These are phyloP conservation scores for Echinochloa phyllopogon DNA, from an alignment of 176 grass and related monocot species.

Conservation along the genomic window DNA sequence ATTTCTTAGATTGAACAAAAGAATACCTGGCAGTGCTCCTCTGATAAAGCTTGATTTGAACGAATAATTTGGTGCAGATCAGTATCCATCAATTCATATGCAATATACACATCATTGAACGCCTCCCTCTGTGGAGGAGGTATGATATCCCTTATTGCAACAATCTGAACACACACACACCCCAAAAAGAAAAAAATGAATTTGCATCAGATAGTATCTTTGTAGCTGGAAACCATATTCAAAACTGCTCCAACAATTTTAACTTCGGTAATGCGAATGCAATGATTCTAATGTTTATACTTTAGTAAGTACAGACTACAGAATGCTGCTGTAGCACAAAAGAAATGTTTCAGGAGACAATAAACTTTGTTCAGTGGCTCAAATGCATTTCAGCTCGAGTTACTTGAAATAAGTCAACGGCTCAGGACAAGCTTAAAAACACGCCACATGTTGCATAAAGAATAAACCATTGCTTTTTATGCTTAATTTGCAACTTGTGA, in stretches of 20 bases:
- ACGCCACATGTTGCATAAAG: not conserved
- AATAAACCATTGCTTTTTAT: not conserved
- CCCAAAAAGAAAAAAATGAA: not conserved
- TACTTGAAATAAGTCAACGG: slow-evolving; percentile 21
- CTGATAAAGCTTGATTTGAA: slow-evolving; percentile 98
- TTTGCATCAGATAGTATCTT: slow-evolving; percentile 18
- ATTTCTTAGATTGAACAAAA: slow-evolving; percentile 15
- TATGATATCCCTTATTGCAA: slow-evolving; percentile 99
- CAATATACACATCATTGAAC: slow-evolving; percentile 98
- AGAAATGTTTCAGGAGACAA: not conserved
- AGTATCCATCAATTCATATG: slow-evolving; percentile 99
- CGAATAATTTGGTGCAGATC: slow-evolving; percentile 99
- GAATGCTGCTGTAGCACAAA: not conserved
- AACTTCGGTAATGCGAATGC: not conserved
- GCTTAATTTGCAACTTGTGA: not conserved
- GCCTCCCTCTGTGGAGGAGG: slow-evolving; percentile 68
- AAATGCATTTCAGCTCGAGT: not conserved
- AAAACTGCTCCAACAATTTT: slow-evolving; percentile 15
- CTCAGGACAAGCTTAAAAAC: slow-evolving; percentile 17
- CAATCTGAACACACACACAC: slow-evolving; percentile 61
- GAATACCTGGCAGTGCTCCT: slow-evolving; percentile 96
- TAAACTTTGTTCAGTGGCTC: not conserved
- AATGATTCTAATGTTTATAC: not conserved
- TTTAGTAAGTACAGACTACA: not conserved
- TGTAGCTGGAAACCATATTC: not conserved